Evolutionary conservation across 1,284 basidiomycete species (phyloP), one percentile per base, ranked within the genome.

Genomic region (Cutaneotrichosporon daszewskae): DNA sequence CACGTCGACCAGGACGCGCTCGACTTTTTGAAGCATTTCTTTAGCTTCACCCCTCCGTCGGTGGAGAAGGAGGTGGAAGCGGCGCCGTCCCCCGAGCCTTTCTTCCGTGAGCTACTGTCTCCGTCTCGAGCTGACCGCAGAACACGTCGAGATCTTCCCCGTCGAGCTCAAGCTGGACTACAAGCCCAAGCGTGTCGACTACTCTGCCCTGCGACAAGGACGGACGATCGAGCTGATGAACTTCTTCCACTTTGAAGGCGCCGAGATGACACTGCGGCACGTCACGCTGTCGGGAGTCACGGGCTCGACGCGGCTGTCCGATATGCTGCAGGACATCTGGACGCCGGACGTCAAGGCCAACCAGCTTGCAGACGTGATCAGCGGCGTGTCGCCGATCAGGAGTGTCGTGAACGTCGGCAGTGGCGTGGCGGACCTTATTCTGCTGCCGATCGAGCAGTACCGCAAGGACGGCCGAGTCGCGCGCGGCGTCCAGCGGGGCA

Each of bases 341-440:
- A 96, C 94, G 1, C 95, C 94, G 2, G 95, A 99, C 67, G 92
- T 99, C 43, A 97, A 97, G 69, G 90, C 94, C 2, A 96, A 95
- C 20, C 95, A 98, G 63, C 78, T 99, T 6, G 88, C 89, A 5
- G 94, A 98, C 57, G 88, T 98, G 35, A 86, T 99, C 34, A 91
- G 91, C n/a, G 94, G 94, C 3, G 87, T 98, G 1, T 80, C 91
- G 3, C 94, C 95, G 1, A 89, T 99, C 53, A 84, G 91, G 19
- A 95, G 89, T 1, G 79, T 90, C 48, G 92, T 98, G 55, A 97
- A 97, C 54, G 89, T 97, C 32, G 94, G 95, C 11, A 88, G 89
- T 17, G 94, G 94, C 11, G 82, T 98, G 7, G 94, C 94, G 1
- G 92, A 98, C 65, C 79, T 98, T 32, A 85, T 98, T 17, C 75